Evolutionary conservation across 257 asterid genomes (phyloP), one percentile per base, ranked within the genome.

Genomic region (Fraxinus anomala): DNA sequence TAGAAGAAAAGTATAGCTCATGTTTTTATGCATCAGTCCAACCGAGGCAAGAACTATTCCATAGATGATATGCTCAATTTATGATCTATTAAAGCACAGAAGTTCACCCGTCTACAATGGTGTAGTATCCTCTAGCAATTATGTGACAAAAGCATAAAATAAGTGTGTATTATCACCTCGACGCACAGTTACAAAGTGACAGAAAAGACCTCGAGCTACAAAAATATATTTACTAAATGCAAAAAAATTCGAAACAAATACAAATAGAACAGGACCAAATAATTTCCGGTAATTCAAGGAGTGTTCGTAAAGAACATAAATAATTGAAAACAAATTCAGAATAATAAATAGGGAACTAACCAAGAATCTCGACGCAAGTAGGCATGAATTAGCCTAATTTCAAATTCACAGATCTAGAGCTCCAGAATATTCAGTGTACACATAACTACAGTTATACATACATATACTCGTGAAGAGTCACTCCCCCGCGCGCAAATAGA

Each of bases 301-400:
- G 34, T 19, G 40, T 5, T 63, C 31, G 61, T 68, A 63, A 82
- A 51, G 7, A 33, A 4, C 47, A 24, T 42, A 42, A 61, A 78
- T 24, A 72, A 77, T 21, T 7, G 68, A 26, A 76, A 16, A 65
- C 14, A 54, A 34, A 75, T 21, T 73, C 70, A 56, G 74, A 82
- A 49, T 30, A 70, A 23, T 71, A 70, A 78, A 80, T 73, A 37
- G 39, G 75, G 85, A 74, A 88, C 94, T 87, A 82, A 92, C 89
- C 96, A 79, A 83, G 89, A 82, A 88, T 68, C 75, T 87, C 97
- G 87, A 87, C 74, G 84, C 91, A 89, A 77, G 83, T 87, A 85
- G 88, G 72, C 93, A 93, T 91, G 84, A 84, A 80, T 59, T 76
- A 78, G 83, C 80, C 81, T 83, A 86, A 82, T 39, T 77, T 75